phyloP scores from a whole-genome alignment of 1,284 basidiomycete genomes.

The Phlebopus sp. region DNA sequence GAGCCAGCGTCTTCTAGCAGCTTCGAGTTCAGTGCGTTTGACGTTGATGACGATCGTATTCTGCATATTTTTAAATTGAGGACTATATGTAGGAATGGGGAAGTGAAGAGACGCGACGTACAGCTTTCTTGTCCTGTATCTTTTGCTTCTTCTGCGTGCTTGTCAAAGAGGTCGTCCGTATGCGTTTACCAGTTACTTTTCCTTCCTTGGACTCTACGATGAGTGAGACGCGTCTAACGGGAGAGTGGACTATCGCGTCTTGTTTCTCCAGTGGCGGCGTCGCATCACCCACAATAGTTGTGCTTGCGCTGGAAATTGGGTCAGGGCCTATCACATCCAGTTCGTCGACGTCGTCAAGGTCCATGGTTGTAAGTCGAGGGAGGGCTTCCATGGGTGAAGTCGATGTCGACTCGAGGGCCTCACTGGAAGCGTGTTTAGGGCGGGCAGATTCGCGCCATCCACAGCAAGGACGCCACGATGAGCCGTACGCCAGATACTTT shows the following conservation, averaged over 20 bases:
- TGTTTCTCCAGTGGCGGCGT: conserved; percentile 17
- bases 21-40: conserved; percentile 36
- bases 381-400: too few species aligned
- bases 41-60: conserved; percentile 36
- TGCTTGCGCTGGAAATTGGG: conserved; percentile 26
- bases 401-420: too few species aligned
- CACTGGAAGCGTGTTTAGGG: too few species aligned
- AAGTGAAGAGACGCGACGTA: too few species aligned
- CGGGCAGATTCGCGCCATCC: too few species aligned
- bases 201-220: neutral
- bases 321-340: conserved; percentile 24
- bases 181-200: conserved; percentile 15
- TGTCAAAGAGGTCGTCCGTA: conserved; percentile 11
- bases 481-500: too few species aligned
- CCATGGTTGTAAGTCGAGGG: conserved; percentile 2
- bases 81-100: too few species aligned
- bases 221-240: conserved; percentile 13
- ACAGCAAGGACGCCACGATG: too few species aligned
- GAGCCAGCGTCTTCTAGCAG: conserved; percentile 40
- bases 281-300: conserved; percentile 30
- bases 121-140: conserved; percentile 38
- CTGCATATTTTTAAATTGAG: too few species aligned
- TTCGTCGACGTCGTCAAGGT: conserved; percentile 24
- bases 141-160: conserved; percentile 33
- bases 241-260: conserved; percentile 2